Evolutionary conservation across 257 asterid genomes (phyloP), one percentile per base, ranked within the genome.

Genomic region (Fraxinus cuspidata): DNA sequence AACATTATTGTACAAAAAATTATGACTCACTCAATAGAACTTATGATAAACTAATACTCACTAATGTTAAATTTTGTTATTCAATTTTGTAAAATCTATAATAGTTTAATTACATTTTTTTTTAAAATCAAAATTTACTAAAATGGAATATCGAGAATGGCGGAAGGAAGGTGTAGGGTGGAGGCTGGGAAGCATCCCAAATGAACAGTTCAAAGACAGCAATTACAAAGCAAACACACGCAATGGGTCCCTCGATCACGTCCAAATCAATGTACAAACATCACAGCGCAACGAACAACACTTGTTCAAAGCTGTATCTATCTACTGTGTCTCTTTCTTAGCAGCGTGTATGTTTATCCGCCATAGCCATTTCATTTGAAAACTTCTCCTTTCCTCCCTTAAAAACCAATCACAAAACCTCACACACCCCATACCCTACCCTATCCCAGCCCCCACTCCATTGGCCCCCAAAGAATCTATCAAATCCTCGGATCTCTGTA

Each of bases 401-500:
- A 63, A 76, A 81, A 70, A 29, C 73, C 0, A 47, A 10, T 21
- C 72, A 71, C 29, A 34, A 12, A 68, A 51, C 60, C 58, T 68
- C 60, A 11, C 81, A 44, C 80, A 4, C 53, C 2, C 44, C 64
- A 5, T 23, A 40, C 28, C 19, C 60, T 13, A 8, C 32, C 23
- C 16, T 44, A 38, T 38, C 3, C 63, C 60, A 68, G 31, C 6
- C 34, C 56, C 44, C 37, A 11, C 73, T 16, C 47, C 76, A 31
- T 38, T 23, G 40, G 25, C 67, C 8, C 25, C 71, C 63, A 31
- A 71, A 74, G 11, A 37, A 25, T 67, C 75, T 81, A 53, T 31
- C 44, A 81, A 77, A 83, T 80, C 82, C 77, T 75, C 78, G 78
- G 82, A 84, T 84, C 87, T 85, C 85, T 74, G 42, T 84, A 73